These are phyloP conservation scores for Trypanosoma vivax DNA, from an alignment of 208 protist genomes.

Conservation along the genomic window DNA sequence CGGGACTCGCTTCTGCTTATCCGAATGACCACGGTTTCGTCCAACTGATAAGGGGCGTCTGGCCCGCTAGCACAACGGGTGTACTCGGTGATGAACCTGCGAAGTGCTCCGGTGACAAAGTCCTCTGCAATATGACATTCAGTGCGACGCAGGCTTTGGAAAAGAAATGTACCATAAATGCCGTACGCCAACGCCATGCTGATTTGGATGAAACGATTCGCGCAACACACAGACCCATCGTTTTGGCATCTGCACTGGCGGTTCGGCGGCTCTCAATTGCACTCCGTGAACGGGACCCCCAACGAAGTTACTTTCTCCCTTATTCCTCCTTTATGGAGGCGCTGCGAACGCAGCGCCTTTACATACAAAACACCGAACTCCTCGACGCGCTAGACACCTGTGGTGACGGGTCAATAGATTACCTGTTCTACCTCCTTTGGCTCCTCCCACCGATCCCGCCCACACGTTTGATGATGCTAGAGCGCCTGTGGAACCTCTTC, in stretches of 20 bases:
- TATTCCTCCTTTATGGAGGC: conserved; percentile 35
- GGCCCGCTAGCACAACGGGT: conserved; percentile 32
- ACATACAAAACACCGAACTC: conserved; percentile 38
- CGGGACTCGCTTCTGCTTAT: conserved; percentile 43
- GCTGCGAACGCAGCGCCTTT: conserved; percentile 56
- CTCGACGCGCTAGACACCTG: conserved; percentile 59
- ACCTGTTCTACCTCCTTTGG: conserved; percentile 54
- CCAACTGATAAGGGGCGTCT: conserved; percentile 49
- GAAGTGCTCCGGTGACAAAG: conserved; percentile 8
- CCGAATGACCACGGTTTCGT: conserved; percentile 59
- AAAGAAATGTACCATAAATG: conserved; percentile 42
- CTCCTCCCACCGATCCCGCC: conserved; percentile 44
- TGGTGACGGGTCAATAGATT: conserved; percentile 66
- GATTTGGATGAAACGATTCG: conserved; percentile 35
- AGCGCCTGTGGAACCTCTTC: conserved; percentile 71
- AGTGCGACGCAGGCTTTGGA: conserved; percentile 30
- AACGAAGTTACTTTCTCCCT: conserved; percentile 37
- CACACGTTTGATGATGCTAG: conserved; percentile 61
- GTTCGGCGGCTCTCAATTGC: conserved; percentile 32
- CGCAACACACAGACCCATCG: conserved; percentile 29
- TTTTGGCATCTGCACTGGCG: conserved; percentile 25
- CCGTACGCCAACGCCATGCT: conserved; percentile 21
- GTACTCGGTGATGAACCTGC: conserved; percentile 16
- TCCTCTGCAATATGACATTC: conserved; percentile 17
- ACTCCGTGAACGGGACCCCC: conserved; percentile 28